Base-by-base conservation (phyloP, 1,284 basidiomycete genomes). In the Erythrobasidium hasegawianum region DNA sequence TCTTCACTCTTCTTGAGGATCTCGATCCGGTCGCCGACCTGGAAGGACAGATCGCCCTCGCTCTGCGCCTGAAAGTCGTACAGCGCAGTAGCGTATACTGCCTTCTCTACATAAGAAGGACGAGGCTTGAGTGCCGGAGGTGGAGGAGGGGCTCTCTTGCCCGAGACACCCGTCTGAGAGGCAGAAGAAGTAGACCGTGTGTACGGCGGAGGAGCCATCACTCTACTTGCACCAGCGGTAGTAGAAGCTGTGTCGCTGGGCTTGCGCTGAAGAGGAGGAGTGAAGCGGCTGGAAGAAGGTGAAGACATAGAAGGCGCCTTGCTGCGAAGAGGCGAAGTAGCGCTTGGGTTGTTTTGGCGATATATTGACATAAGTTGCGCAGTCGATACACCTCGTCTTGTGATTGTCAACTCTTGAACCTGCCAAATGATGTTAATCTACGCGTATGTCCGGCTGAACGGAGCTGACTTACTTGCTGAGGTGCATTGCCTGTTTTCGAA, bases 41-140 rank as follows among this genome's bases (percentile, higher is more conserved):
- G 85, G 81, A 99, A 99, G 0, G 86, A 87, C 60, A 99, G 80
- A 77, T 99, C 95, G 0, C 96, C 96, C 0, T 90, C 91, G 29
- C 92, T 89, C 85, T 95, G 77, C 4, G 95, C 92, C 38, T 83
- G 83, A 76, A 96, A 99, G 78, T 99, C 95, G 76, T 97, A 99
- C 74, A 98, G 78, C 26, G 96, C 95, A 2, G 91, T 87, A 38
- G 95, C 94, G 74, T 91, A 93, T 75, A 82, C 79, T 0, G 80
- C 81, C 49, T 80, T 73, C 13, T 56, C 57, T 14, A 27, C 58
- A 9, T 68, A 68, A 70, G 85, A 85, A 0, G 88, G 87, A 76
- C 92, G 93, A 8, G 89, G 84, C 76, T 85, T 86, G 64, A 84
- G 80, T 16, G 91, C 87, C 55, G 92, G 83, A 0, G 93, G 90